Percentiles rank a stretch among this genome's conserved stretches.
Conservation (phyloP, 2,329 filamentous ascomycete genomes). For the Coleophoma eucalyptorum region DNA sequence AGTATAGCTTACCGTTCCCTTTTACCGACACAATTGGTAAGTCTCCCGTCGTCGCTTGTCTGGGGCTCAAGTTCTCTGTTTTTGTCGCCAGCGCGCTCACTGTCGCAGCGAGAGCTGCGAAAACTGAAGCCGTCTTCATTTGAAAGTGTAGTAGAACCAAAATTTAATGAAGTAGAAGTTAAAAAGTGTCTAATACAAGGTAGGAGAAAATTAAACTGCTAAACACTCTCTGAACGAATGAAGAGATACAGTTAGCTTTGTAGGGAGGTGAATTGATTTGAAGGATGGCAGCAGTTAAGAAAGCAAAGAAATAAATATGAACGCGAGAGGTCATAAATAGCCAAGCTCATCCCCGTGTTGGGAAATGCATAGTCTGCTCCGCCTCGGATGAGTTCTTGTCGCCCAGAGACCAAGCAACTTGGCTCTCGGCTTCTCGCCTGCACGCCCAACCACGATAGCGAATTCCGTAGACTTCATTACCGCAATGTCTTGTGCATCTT, state of each 20-base stretch:
- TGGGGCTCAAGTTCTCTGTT: not conserved
- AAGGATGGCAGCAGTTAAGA: not conserved
- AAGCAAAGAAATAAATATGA: not conserved
- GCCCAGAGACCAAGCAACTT: constrained; percentile 1
- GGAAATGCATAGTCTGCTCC: not conserved
- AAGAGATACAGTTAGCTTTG: not conserved
- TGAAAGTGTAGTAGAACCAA: no score
- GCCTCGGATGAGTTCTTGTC: not conserved
- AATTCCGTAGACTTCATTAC: no score
- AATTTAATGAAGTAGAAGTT: not conserved
- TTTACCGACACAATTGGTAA: not conserved
- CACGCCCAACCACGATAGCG: no score
- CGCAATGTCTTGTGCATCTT: no score
- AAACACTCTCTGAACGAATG: not conserved
- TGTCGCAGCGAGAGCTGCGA: not conserved
- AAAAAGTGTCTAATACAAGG: not conserved
- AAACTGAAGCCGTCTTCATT: not conserved
- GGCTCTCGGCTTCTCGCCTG: not conserved
- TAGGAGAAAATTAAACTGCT: not conserved
- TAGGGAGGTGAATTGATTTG: not conserved
- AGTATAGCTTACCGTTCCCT: not conserved
- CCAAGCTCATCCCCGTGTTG: not conserved
- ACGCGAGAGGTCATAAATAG: not conserved
- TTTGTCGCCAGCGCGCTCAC: not conserved
- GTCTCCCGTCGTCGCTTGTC: not conserved